Percentiles rank a stretch among this genome's conserved stretches.
These are phyloP conservation scores for Arthrobotrys musiformis DNA, from an alignment of 2,329 filamentous ascomycete genomes.

Conservation along the genomic window DNA sequence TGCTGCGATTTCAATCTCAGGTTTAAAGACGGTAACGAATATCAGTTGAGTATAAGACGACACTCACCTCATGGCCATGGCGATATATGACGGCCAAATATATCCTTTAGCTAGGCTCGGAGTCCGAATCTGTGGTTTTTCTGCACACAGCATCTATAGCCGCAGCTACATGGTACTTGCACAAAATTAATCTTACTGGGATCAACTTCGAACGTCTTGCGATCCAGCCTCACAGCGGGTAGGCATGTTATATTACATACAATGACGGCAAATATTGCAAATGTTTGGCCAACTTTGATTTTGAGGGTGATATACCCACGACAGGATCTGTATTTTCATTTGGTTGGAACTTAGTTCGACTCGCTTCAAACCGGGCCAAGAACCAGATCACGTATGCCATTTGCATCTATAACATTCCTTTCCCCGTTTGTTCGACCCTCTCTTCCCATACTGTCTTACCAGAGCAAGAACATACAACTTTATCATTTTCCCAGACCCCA, in stretches of 20 bases:
- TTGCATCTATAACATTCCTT: slow-evolving; percentile 81
- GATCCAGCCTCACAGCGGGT: too few species aligned
- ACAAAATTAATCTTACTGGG: too few species aligned
- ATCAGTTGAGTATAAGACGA: slow-evolving; percentile 1
- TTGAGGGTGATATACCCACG: background rate
- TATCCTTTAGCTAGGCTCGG: background rate
- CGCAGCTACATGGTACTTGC: too few species aligned
- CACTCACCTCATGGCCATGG: too few species aligned
- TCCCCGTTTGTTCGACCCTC: slow-evolving; percentile 84
- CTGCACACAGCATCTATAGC: too few species aligned
- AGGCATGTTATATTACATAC: too few species aligned
- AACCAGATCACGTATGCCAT: background rate
- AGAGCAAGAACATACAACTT: slow-evolving; percentile 96
- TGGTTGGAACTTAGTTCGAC: background rate
- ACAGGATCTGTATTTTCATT: background rate
- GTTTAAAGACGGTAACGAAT: background rate
- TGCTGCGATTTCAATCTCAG: background rate
- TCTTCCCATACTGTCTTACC: slow-evolving; percentile 99
- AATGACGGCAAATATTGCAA: background rate
- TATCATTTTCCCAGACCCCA: slow-evolving; percentile 99
- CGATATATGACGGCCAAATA: too few species aligned
- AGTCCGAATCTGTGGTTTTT: too few species aligned
- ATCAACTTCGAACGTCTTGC: too few species aligned
- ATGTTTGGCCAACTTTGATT: background rate
- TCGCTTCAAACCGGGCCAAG: background rate